Base-by-base conservation (phyloP, 306 rosid genomes). In the Pterocarpus santalinus region DNA sequence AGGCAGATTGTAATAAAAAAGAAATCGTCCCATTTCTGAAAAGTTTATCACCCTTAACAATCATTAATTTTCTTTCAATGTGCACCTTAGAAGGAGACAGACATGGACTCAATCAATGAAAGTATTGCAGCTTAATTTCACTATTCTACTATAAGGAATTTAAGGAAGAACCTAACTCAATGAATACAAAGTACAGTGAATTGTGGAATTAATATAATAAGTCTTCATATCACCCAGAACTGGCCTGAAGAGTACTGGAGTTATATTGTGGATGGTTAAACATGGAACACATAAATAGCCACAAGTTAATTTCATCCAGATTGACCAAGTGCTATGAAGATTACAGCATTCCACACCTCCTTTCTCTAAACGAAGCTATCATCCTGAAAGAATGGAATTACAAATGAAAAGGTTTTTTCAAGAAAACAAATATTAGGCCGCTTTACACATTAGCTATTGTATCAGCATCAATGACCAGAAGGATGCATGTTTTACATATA, bases 391-490 rank as follows among this genome's bases (percentile, higher is more conserved):
- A 87, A 87, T 81, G 81, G 53, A 78, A 77, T 70, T 84, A 81
- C 72, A 56, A 49, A 28, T 67, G 34, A 53, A 61, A 82, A 7
- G 10, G 30, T 22, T 22, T 22, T 22, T 22, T 22, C 28, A 22
- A 22, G 28, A 22, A 22, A 8, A 43, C 11, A 39, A 46, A 35
- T 35, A 49, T 16, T 35, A 67, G 30, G 58, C 81, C 73, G 85
- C 86, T 84, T 77, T 89, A 90, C 93, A 92, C 60, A 81, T 84
- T 65, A 51, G 78, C 85, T 76, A 85, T 51, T 80, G 57, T 73
- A 81, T 84, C 80, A 44, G 55, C 81, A 75, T 58, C 61, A 75
- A 80, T 77, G 77, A 69, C 72, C 58, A 80, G 86, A 82, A 79
- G 80, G 87, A 87, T 78, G 87, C 90, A 84, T 15, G 64, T 75